Conservation (phyloP, 2,329 filamentous ascomycete species). For the Ceratocystis cubensis region DNA sequence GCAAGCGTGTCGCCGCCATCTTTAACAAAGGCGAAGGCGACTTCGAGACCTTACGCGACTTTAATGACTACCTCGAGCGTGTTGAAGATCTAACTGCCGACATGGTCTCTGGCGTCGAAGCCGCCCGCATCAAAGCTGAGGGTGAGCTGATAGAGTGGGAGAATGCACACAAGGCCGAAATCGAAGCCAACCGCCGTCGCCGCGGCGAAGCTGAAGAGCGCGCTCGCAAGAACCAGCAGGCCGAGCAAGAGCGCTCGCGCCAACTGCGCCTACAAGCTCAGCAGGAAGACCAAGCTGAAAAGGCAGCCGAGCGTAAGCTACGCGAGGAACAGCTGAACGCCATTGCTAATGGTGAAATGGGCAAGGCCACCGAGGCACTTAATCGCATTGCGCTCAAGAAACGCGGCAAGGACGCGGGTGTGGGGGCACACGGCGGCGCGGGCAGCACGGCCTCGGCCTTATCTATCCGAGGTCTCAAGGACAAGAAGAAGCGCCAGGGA, state of each 20-base stretch:
- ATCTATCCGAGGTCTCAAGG: constrained; percentile 64
- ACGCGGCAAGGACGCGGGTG: constrained; percentile 40
- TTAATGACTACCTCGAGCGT: constrained; percentile 88
- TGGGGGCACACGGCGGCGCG: background rate
- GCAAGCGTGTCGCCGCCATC: constrained; percentile 59
- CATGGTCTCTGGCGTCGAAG: constrained; percentile 59
- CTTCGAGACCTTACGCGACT: constrained; percentile 71
- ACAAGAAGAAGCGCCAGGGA: constrained; percentile 29
- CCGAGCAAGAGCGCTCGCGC: constrained; percentile 48
- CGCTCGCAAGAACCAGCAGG: constrained; percentile 47
- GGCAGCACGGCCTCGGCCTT: constrained; percentile 29
- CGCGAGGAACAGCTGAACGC: constrained; percentile 58
- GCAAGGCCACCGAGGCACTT: constrained; percentile 46
- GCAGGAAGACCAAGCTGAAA: constrained; percentile 59
- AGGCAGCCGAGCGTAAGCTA: constrained; percentile 48
- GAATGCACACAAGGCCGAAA: constrained; percentile 55
- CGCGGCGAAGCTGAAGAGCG: constrained; percentile 45
- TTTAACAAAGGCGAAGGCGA: constrained; percentile 87
- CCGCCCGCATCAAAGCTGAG: constrained; percentile 42
- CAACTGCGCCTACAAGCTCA: constrained; percentile 47
- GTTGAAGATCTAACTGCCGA: constrained; percentile 87
- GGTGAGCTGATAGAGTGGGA: constrained; percentile 48
- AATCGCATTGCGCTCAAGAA: constrained; percentile 60
- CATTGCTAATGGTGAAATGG: constrained; percentile 48
- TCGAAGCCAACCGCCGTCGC: constrained; percentile 47